phyloP scores from a whole-genome alignment of 345 rosid genomes.

The Eucalyptus tenuipes region DNA sequence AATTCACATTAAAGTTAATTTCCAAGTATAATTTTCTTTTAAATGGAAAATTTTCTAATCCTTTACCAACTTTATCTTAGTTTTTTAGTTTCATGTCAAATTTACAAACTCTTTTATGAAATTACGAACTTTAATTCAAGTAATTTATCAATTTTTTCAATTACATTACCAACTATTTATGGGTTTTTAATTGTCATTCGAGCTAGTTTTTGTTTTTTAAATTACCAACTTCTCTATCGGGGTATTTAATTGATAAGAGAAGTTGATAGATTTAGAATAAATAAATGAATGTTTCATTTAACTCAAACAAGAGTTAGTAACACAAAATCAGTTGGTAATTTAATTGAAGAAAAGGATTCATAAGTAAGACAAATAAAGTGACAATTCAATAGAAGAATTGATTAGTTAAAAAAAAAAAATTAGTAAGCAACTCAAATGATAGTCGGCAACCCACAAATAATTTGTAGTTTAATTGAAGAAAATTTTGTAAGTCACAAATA shows the following conservation, averaged over 20 bases:
- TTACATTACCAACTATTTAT: neutral
- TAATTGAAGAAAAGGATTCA: neutral
- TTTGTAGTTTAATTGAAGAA: neutral
- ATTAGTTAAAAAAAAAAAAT: neutral
- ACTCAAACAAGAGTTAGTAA: neutral
- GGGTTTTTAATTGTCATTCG: neutral
- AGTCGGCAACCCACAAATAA: neutral
- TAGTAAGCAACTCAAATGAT: neutral
- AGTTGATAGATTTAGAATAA: neutral
- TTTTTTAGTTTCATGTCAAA: neutral
- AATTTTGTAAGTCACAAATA: neutral
- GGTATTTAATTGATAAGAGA: neutral
- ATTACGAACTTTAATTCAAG: neutral
- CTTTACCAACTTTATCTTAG: neutral
- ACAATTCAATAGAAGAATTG: neutral
- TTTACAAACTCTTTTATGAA: neutral
- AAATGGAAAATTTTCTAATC: neutral
- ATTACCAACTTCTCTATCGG: neutral
- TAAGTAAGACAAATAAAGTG: neutral
- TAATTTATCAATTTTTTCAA: neutral
- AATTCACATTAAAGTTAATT: neutral
- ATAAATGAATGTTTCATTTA: neutral
- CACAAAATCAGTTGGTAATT: neutral
- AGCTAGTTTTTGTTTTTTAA: neutral
- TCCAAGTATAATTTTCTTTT: neutral